A percentile compares a stretch with the other conserved stretches of the same genome.
Conservation (phyloP, 331 rosid genomes). For the Phaseolus coccineus region DNA sequence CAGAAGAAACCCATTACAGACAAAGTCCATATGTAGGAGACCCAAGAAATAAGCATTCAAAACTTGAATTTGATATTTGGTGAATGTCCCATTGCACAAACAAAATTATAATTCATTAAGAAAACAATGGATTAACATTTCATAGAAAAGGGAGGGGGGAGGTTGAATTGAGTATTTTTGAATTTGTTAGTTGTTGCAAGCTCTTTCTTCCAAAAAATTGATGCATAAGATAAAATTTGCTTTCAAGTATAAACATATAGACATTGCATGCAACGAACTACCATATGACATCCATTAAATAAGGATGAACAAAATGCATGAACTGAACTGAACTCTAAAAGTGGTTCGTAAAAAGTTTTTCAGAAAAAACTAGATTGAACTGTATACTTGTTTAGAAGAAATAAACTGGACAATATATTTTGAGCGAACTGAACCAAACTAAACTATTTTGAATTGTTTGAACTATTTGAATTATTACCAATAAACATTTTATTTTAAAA, state of each 20-base stretch:
- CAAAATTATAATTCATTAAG: background rate
- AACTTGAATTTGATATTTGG: conserved; percentile 3
- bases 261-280: conserved; percentile 10
- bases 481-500: too few relatives aligned
- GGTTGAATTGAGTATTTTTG: background rate
- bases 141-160: background rate
- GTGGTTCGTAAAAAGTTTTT: too few relatives aligned
- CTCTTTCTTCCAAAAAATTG: background rate
- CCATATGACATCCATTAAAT: background rate
- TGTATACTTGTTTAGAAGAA: too few relatives aligned
- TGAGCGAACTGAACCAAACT: too few relatives aligned
- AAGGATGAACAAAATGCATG: too few relatives aligned
- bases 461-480: too few relatives aligned
- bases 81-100: background rate
- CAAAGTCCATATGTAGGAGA: conserved; percentile 2
- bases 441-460: too few relatives aligned
- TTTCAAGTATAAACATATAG: background rate
- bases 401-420: too few relatives aligned
- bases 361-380: too few relatives aligned
- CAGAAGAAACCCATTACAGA: background rate
- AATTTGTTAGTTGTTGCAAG: background rate
- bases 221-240: background rate
- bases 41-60: background rate
- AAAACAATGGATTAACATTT: background rate
- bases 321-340: too few relatives aligned